Evolutionary conservation across 2,329 filamentous ascomycete genomes (phyloP).

Genomic region (Pseudocercospora eumusae): DNA sequence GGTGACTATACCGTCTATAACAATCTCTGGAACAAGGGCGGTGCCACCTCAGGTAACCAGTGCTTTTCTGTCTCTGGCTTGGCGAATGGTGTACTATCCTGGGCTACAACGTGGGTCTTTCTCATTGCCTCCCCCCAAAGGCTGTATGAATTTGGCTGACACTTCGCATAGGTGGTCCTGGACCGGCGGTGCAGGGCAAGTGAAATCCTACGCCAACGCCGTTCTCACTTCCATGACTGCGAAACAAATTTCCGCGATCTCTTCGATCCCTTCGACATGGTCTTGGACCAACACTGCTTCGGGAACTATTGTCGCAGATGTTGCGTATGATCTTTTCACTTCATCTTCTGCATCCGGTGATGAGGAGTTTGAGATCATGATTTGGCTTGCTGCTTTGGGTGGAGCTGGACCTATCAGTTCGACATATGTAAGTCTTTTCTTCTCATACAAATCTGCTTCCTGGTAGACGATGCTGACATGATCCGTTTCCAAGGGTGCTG

Average conservation of each 20-base stretch:
- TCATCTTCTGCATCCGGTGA: conserved; percentile 48
- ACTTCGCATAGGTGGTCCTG: conserved; percentile 39
- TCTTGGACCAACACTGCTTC: conserved; percentile 54
- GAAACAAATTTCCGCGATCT: conserved; percentile 34
- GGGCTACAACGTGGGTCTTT: conserved; percentile 46
- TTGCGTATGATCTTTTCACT: conserved; percentile 62
- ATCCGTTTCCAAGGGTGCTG: conserved; percentile 41
- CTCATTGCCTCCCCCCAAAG: neutral
- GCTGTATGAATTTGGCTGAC: conserved; percentile 29
- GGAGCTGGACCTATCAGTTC: conserved; percentile 61
- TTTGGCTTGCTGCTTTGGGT: conserved; percentile 62
- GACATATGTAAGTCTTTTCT: conserved; percentile 34
- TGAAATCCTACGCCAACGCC: conserved; percentile 50
- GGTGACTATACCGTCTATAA: conserved; percentile 43
- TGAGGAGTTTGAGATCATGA: conserved; percentile 65
- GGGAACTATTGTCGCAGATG: conserved; percentile 54
- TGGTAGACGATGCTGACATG: neutral
- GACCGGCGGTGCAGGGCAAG: conserved; percentile 36
- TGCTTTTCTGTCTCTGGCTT: conserved; percentile 49
- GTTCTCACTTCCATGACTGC: conserved; percentile 40
- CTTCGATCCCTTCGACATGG: conserved; percentile 49
- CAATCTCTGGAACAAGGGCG: conserved; percentile 49
- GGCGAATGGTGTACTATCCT: conserved; percentile 43
- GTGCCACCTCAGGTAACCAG: conserved; percentile 49
- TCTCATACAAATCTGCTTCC: neutral